Percentiles rank a stretch among this genome's conserved stretches.
Evolutionary conservation across 768 basidiomycete genomes (phyloP).

Genomic region (Tulasnella sp.): DNA sequence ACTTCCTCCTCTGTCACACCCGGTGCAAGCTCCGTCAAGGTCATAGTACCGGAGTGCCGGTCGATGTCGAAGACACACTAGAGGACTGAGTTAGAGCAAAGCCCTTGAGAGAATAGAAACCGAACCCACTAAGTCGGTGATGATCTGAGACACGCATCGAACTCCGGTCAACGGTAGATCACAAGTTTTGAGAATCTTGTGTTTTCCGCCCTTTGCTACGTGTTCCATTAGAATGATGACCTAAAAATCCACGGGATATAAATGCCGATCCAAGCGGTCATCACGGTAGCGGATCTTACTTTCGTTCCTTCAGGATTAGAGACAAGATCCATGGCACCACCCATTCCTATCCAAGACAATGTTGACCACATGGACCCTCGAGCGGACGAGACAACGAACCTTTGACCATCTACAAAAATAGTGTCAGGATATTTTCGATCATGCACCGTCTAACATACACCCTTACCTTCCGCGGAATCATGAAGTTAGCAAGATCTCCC

Average conservation of each 20-base stretch:
- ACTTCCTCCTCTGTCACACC: conserved; percentile 81
- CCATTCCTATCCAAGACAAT: conserved; percentile 54
- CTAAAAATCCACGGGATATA: background rate
- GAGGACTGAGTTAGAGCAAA: background rate
- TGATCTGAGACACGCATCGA: conserved; percentile 77
- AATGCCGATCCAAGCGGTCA: background rate
- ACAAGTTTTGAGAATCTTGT: conserved; percentile 80
- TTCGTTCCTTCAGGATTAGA: conserved; percentile 95
- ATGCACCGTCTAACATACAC: background rate
- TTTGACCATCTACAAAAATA: conserved; percentile 19
- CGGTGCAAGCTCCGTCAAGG: conserved; percentile 73
- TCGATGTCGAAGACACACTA: conserved; percentile 74
- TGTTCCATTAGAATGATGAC: conserved; percentile 89
- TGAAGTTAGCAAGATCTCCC: conserved; percentile 95
- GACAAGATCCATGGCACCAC: conserved; percentile 93
- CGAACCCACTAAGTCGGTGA: conserved; percentile 69
- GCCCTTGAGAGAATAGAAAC: background rate
- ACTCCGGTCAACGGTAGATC: conserved; percentile 83
- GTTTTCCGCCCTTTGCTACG: conserved; percentile 78
- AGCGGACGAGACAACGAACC: conserved; percentile 20
- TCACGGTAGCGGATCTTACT: conserved; percentile 23
- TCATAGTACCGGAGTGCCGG: conserved; percentile 59
- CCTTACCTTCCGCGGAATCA: conserved; percentile 86
- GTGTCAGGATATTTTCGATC: background rate
- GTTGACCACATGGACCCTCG: background rate